Conservation (phyloP, 169 alveolate genomes). For the Miamiensis avidus region DNA sequence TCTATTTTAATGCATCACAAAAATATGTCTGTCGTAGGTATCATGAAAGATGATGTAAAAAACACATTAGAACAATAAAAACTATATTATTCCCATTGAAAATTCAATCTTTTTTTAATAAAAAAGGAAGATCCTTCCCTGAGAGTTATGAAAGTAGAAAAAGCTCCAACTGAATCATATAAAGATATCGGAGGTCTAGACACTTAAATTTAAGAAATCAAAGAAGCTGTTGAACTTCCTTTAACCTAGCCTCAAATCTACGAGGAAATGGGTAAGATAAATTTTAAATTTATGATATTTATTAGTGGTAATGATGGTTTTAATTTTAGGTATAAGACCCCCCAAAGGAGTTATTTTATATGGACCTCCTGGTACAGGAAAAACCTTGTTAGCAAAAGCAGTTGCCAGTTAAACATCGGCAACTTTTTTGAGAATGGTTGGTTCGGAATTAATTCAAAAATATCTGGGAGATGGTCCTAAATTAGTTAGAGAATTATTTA, state of each 20-base stretch:
- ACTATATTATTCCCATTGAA: neutral
- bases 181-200: slow-evolving; percentile 99
- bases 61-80: slow-evolving; percentile 80
- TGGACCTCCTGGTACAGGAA: slow-evolving; percentile 93
- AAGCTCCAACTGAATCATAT: slow-evolving; percentile 99
- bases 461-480: slow-evolving; percentile 99
- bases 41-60: slow-evolving; percentile 97
- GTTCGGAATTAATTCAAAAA: slow-evolving; percentile 98
- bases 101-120: too few species aligned
- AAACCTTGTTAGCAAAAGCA: slow-evolving; percentile 88
- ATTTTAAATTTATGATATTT: slow-evolving; percentile 72
- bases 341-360: slow-evolving; percentile 90
- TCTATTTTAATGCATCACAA: slow-evolving; percentile 96
- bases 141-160: slow-evolving; percentile 86
- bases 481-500: slow-evolving; percentile 98
- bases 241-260: slow-evolving; percentile 98
- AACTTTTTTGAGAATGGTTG: slow-evolving; percentile 98
- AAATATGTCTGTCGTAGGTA: slow-evolving; percentile 96
- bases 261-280: slow-evolving; percentile 95
- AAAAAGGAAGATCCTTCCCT: slow-evolving; percentile 30
- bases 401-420: slow-evolving; percentile 98
- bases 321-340: slow-evolving; percentile 65
- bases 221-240: slow-evolving; percentile 94
- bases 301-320: slow-evolving; percentile 12
- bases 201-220: slow-evolving; percentile 93